Percentiles rank a stretch among this genome's conserved stretches.
These are phyloP conservation scores for Aspergillus aculeatus DNA, from an alignment of 2,329 filamentous ascomycete species.

Conservation along the genomic window DNA sequence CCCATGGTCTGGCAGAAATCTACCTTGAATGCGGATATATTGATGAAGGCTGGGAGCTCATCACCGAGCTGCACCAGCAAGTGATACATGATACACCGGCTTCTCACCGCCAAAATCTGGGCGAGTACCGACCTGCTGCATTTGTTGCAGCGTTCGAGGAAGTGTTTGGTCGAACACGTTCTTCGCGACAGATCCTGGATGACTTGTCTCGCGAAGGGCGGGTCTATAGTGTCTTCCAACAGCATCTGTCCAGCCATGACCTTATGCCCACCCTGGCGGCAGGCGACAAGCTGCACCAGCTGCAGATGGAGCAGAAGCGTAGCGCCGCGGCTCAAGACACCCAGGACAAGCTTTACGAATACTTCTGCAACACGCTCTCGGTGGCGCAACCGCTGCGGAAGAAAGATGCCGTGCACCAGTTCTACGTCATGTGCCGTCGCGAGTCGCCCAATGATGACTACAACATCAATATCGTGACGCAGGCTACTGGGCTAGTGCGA, in stretches of 20 bases:
- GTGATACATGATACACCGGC: conserved; percentile 48
- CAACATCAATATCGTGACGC: conserved; percentile 31
- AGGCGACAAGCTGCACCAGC: conserved; percentile 30
- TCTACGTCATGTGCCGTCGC: conserved; percentile 35
- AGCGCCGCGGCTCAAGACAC: conserved; percentile 29
- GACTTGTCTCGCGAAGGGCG: conserved; percentile 45
- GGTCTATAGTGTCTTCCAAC: conserved; percentile 42
- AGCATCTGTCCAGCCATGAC: conserved; percentile 33
- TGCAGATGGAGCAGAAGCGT: conserved; percentile 35
- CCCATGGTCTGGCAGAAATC: conserved; percentile 47
- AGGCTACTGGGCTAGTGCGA: conserved; percentile 28
- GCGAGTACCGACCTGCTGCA: conserved; percentile 41
- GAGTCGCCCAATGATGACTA: conserved; percentile 31
- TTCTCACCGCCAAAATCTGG: conserved; percentile 25
- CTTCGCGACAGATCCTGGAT: conserved; percentile 43
- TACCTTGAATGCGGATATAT: conserved; percentile 47
- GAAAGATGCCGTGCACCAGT: conserved; percentile 32
- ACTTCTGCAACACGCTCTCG: conserved; percentile 37
- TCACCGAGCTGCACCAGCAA: conserved; percentile 51
- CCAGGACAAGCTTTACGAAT: conserved; percentile 36
- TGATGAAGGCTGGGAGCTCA: conserved; percentile 42
- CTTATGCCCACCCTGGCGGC: conserved; percentile 33
- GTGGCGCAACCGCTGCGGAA: conserved; percentile 24
- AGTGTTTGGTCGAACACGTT: conserved; percentile 37
- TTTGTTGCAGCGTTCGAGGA: conserved; percentile 50